These are phyloP conservation scores for Sclerotinia spermophila DNA, from an alignment of 2,329 filamentous ascomycete species.

Conservation along the genomic window DNA sequence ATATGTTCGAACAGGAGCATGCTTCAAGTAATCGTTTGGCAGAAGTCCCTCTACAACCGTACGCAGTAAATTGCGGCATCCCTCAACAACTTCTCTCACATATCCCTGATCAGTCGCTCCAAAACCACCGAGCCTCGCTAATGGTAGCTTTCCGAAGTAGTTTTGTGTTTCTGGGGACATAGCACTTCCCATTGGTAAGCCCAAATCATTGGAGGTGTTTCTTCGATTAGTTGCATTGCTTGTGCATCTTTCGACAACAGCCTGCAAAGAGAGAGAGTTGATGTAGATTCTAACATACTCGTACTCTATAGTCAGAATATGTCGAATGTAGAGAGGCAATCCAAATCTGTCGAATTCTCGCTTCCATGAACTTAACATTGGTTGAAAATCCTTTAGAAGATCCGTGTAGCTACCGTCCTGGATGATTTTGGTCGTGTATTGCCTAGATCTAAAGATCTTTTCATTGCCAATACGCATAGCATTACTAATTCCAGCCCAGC, in stretches of 20 bases:
- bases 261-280: slow-evolving; percentile 90
- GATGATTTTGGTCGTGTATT: slow-evolving; percentile 85
- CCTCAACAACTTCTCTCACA: slow-evolving; percentile 72
- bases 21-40: slow-evolving; percentile 72
- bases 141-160: slow-evolving; percentile 60
- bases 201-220: slow-evolving; percentile 36
- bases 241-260: slow-evolving; percentile 88
- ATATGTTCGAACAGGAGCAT: slow-evolving; percentile 79
- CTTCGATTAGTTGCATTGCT: slow-evolving; percentile 58
- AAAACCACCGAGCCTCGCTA: slow-evolving; percentile 61
- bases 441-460: slow-evolving; percentile 79
- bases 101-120: slow-evolving; percentile 67
- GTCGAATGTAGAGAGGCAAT: slow-evolving; percentile 60
- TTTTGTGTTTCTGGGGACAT: slow-evolving; percentile 63
- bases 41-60: slow-evolving; percentile 74
- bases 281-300: slow-evolving; percentile 93
- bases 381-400: slow-evolving; percentile 75
- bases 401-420: slow-evolving; percentile 80
- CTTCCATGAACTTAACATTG: slow-evolving; percentile 74
- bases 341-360: slow-evolving; percentile 76
- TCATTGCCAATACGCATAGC: slow-evolving; percentile 91
- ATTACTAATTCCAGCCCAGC: slow-evolving; percentile 90
- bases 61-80: slow-evolving; percentile 70
- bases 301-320: slow-evolving; percentile 90
- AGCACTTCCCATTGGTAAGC: slow-evolving; percentile 39